Evolutionary conservation across 352 stramenopile genomes (phyloP), one percentile per base, ranked within the genome.

Genomic region (Phytophthora brassicae): DNA sequence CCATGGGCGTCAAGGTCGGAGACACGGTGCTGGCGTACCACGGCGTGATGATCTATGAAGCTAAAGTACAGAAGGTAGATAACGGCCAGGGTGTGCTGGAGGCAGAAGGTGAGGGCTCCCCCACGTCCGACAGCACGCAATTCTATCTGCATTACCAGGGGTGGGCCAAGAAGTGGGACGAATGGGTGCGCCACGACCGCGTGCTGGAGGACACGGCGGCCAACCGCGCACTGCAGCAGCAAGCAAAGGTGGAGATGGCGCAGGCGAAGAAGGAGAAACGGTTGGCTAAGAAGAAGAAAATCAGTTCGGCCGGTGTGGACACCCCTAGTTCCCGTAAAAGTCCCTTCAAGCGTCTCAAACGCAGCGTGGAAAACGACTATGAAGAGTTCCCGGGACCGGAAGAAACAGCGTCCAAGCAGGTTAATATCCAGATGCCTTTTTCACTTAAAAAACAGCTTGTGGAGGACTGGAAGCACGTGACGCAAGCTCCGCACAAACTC

Each of bases 131-230:
- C 42, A 72, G 33, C 28, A 81, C 74, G 47, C 81, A 88, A 61
- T 97, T 92, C 74, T 97, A 95, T 58, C 72, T 97, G 53, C 89
- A 97, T 70, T 97, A 96, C 81, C 84, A 92, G 45, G 86, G 86
- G 35, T 97, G 89, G 89, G 79, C 90, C 72, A 95, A 91, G 66
- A 95, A 95, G 36, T 97, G 89, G 89, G 89, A 97, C 70, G 91
- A 95, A 48, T 97, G 89, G 89, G 87, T 96, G 23, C 57, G 75
- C 5, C 57, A 86, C 38, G 71, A 83, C 62, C 85, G 84, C 56
- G 74, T 94, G 49, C 61, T 93, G n/a, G 77, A 89, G 29, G 85
- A 83, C 66, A 94, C 73, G 51, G 47, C 74, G 0, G 71, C 69
- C 19, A 90, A 83, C 39, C 81, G 81, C 24, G 33, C 55, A 46